A percentile compares a stretch with the other conserved stretches of the same genome.
These are phyloP conservation scores for Lipomyces orientalis DNA, from an alignment of 805 yeast species.

Conservation along the genomic window DNA sequence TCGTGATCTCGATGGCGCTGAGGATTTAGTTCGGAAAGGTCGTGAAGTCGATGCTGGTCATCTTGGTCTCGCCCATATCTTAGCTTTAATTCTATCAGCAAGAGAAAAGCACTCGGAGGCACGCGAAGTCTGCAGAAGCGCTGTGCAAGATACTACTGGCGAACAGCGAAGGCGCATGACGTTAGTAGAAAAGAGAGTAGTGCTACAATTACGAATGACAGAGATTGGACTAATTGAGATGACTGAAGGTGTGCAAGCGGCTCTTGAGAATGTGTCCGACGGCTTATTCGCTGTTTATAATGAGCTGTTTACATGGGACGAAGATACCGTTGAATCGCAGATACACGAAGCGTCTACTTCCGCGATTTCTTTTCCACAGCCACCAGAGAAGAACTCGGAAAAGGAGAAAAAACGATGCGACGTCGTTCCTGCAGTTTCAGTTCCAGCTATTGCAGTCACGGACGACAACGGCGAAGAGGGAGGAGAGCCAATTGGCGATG, in stretches of 20 bases:
- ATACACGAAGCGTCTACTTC: constrained; percentile 37
- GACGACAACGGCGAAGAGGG: neutral
- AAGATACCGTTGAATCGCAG: constrained; percentile 37
- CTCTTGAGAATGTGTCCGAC: constrained; percentile 34
- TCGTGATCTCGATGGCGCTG: constrained; percentile 23
- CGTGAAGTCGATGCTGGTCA: constrained; percentile 21
- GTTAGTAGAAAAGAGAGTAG: constrained; percentile 29
- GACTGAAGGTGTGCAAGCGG: constrained; percentile 30
- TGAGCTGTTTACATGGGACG: constrained; percentile 37
- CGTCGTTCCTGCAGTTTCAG: constrained; percentile 27
- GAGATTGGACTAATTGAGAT: constrained; percentile 33
- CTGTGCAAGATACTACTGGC: constrained; percentile 11
- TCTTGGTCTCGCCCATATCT: constrained; percentile 31
- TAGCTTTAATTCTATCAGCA: constrained; percentile 27
- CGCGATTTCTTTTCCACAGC: constrained; percentile 20
- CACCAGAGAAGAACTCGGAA: neutral
- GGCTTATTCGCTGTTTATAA: constrained; percentile 31
- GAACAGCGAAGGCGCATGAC: constrained; percentile 23
- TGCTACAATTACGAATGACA: constrained; percentile 30
- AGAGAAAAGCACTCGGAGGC: constrained; percentile 24
- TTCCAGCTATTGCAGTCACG: constrained; percentile 25
- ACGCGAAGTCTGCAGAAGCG: constrained; percentile 18
- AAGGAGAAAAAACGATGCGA: constrained; percentile 26
- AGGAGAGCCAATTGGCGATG: neutral
- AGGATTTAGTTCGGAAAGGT: constrained; percentile 19